Base-by-base conservation (phyloP, 2,329 filamentous ascomycete species). In the Myriangium duriaei region DNA sequence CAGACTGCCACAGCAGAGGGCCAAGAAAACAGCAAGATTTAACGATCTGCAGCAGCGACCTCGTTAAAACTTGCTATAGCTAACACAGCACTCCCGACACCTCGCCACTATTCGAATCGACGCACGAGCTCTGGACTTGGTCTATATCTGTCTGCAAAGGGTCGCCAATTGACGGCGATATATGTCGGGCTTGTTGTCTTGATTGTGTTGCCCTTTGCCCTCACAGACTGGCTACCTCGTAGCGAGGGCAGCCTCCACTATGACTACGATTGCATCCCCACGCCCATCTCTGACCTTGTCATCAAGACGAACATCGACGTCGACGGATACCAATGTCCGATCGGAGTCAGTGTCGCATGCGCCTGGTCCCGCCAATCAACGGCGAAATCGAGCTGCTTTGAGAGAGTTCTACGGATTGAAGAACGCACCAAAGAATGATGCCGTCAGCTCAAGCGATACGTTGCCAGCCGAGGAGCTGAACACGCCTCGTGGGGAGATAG, bases 371-470 rank as follows among this genome's bases (percentile, higher is more conserved):
- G 46, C 67, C 69, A 40, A 64, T 34, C 51, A 55, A 13, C 69
- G 73, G 40, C 71, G 81, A 44, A 93, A 93, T 62, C 81, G 88
- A 47, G 76, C 81, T 40, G 88, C 88, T 5, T 71, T 96, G 13
- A 81, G 91, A 51, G 86, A 95, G 55, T 96, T 94, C 67, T 96
- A 96, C 63, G 91, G 91, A 55, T 71, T 96, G 34, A 79, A 77
- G 47, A 57, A 57, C 13, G 51, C 67, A 3, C 54, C 60, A 5
- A 51, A 58, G 29, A 60, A 52, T 26, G 59, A 62, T 14, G 56
- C 55, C 9, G 30, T 35, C 13, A 17, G 29, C 5, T 30, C 42
- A 9, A 17, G 9, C 24, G 12, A 24, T 16, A 21, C 39, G 18
- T 13, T 21, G 2, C 24, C 35, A 15, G 11, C 28, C 13, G 15